These are phyloP conservation scores for Cytospora paraplurivora DNA, from an alignment of 2,329 filamentous ascomycete species.

Conservation along the genomic window DNA sequence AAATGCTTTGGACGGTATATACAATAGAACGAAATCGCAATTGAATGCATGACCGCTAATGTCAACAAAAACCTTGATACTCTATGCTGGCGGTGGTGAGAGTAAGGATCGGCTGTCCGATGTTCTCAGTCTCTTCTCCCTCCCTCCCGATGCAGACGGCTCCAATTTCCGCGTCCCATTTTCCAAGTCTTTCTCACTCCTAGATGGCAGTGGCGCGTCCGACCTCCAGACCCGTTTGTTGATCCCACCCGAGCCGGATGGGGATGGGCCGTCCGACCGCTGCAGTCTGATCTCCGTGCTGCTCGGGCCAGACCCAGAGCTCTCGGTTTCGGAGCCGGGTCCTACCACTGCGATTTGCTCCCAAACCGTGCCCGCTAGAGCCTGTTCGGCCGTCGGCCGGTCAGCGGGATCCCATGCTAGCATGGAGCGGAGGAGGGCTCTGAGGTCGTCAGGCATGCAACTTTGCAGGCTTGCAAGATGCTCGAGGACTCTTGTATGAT, in stretches of 20 bases:
- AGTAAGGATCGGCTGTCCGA: neutral
- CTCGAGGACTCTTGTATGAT: neutral
- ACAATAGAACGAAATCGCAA: no score
- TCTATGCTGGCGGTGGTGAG: no score
- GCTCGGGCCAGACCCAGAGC: neutral
- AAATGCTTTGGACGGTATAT: no score
- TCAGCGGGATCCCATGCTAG: conserved; percentile 6
- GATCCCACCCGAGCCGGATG: neutral
- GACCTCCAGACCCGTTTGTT: neutral
- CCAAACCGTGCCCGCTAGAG: neutral
- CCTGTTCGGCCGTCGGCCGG: conserved; percentile 4
- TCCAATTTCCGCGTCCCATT: neutral
- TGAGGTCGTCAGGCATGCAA: conserved; percentile 3
- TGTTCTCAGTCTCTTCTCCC: neutral
- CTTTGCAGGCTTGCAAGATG: neutral
- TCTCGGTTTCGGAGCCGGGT: neutral
- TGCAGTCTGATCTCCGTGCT: neutral
- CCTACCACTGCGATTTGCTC: neutral
- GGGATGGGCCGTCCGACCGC: conserved; percentile 3
- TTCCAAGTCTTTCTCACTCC: neutral
- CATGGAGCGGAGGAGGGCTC: conserved; percentile 5
- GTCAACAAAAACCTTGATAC: no score
- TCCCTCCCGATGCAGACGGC: neutral
- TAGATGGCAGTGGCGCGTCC: neutral
- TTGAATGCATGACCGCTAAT: no score